Evolutionary conservation across 805 yeast species (phyloP).

Genomic region (Grigorovia jiainica): DNA sequence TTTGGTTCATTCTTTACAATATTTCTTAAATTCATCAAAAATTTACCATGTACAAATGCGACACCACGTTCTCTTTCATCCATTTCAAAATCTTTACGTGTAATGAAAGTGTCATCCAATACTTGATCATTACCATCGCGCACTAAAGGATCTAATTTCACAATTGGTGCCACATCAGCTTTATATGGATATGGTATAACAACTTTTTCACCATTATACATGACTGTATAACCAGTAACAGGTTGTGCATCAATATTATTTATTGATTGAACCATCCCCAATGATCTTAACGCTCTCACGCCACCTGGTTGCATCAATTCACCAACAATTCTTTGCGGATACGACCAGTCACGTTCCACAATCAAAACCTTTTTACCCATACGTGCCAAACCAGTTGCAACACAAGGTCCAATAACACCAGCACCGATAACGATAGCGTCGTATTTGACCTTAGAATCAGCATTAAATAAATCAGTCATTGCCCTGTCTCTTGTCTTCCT

Average conservation of each 20-base stretch:
- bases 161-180: conserved; percentile 35
- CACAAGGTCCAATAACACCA: conserved; percentile 93
- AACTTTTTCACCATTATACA: conserved; percentile 50
- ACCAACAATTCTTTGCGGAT: conserved; percentile 95
- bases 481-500: no score
- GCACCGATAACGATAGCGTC: conserved; percentile 95
- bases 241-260: conserved; percentile 53
- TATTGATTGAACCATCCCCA: conserved; percentile 66
- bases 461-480: conserved; percentile 13
- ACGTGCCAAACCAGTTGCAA: conserved; percentile 82
- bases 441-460: conserved; percentile 32
- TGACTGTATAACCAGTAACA: conserved; percentile 73
- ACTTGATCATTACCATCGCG: conserved; percentile 49
- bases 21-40: conserved; percentile 62
- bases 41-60: conserved; percentile 89
- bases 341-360: conserved; percentile 81
- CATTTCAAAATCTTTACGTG: conserved; percentile 45
- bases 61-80: conserved; percentile 58
- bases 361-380: conserved; percentile 74
- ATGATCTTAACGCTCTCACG: conserved; percentile 65
- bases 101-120: conserved; percentile 41
- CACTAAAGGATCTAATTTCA: conserved; percentile 48
- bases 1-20: conserved; percentile 64
- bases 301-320: conserved; percentile 97
- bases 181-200: conserved; percentile 66